Conservation (phyloP, 192 early-diverging fungal genomes). For the Helicostylum pulchrum region DNA sequence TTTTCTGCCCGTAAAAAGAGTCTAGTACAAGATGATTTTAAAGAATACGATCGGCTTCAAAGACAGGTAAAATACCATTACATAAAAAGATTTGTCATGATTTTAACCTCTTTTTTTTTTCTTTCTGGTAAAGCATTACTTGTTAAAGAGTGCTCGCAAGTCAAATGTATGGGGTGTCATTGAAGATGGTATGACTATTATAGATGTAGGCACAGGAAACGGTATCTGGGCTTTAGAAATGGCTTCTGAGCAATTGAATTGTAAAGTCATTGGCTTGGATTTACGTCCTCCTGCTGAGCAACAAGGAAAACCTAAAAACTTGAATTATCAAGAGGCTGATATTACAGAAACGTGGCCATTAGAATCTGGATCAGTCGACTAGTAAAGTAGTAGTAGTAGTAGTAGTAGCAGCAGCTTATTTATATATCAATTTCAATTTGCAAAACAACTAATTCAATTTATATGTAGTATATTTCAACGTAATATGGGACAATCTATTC, state of each 20-base stretch:
- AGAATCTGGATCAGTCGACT: constrained; percentile 29
- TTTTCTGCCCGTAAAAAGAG: constrained; percentile 15
- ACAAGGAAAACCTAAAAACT: constrained; percentile 24
- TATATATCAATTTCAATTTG: no score
- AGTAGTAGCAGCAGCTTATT: no score
- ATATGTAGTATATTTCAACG: constrained; percentile 34
- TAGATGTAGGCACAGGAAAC: constrained; percentile 37
- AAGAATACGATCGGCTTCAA: constrained; percentile 31
- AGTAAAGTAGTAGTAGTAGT: constrained; percentile 29
- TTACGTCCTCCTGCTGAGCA: constrained; percentile 23
- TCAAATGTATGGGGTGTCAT: constrained; percentile 30
- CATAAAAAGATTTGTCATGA: not conserved
- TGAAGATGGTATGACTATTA: constrained; percentile 6
- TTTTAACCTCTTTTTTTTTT: constrained; percentile 1
- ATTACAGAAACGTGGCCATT: constrained; percentile 32
- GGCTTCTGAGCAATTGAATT: constrained; percentile 23
- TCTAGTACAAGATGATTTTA: constrained; percentile 21
- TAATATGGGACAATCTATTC: constrained; percentile 26
- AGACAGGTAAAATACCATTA: constrained; percentile 27
- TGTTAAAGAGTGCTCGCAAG: constrained; percentile 34
- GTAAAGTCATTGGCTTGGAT: constrained; percentile 29
- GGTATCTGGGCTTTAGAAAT: constrained; percentile 40
- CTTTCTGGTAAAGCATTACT: constrained; percentile 30
- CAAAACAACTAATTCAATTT: no score
- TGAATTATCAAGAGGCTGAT: constrained; percentile 21